A percentile compares a stretch with the other conserved stretches of the same genome.
Conservation (phyloP, 2,329 filamentous ascomycete species). For the Penicillium aurantiogriseum region DNA sequence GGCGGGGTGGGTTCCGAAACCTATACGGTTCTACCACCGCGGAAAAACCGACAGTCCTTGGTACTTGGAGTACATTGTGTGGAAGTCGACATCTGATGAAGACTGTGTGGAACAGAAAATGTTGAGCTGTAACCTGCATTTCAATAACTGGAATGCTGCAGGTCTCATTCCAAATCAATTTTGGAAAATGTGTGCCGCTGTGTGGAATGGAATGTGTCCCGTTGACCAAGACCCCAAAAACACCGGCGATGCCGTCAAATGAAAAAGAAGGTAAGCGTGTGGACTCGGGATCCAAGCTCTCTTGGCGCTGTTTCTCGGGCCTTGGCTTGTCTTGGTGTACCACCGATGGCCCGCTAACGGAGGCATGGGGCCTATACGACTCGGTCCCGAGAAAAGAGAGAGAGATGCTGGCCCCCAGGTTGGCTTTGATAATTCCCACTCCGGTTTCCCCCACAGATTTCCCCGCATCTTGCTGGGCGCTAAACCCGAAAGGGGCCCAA, state of each 20-base stretch:
- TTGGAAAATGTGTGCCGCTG: background rate
- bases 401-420: background rate
- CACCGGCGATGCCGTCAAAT: constrained; percentile 3
- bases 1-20: background rate
- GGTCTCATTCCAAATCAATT: background rate
- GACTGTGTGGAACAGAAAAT: background rate
- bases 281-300: constrained; percentile 2
- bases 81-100: background rate
- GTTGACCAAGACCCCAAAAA: background rate
- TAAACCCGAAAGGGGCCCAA: background rate
- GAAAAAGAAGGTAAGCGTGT: background rate
- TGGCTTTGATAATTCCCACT: background rate
- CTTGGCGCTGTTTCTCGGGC: background rate
- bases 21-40: background rate
- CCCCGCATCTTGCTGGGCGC: background rate
- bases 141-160: background rate
- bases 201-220: background rate
- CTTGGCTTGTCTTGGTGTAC: constrained; percentile 1
- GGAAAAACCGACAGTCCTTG: background rate
- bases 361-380: background rate
- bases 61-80: background rate
- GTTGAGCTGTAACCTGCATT: background rate
- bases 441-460: background rate
- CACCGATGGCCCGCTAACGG: background rate
- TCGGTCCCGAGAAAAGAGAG: background rate